Conservation (phyloP, 2,329 filamentous ascomycete species). For the Beauveria asiatica region DNA sequence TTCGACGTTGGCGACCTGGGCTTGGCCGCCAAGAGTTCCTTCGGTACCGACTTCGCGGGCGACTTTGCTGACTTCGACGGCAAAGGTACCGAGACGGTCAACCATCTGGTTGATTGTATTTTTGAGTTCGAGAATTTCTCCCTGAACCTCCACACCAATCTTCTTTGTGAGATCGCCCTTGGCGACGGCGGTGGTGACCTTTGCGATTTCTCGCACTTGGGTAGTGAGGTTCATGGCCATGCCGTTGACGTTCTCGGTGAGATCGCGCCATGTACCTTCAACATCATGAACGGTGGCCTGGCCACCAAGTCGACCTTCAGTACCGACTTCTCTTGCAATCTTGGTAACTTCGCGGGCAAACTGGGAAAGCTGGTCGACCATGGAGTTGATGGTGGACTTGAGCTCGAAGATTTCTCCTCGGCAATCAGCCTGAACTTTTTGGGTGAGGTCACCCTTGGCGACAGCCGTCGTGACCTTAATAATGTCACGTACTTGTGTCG, state of each 20-base stretch:
- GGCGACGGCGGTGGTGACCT: slow-evolving; percentile 91
- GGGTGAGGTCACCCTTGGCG: slow-evolving; percentile 81
- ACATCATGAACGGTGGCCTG: slow-evolving; percentile 95
- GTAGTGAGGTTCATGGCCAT: slow-evolving; percentile 99
- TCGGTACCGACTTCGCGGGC: slow-evolving; percentile 95
- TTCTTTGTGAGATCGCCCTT: slow-evolving; percentile 92
- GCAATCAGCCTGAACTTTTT: slow-evolving; percentile 90
- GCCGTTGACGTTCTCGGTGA: slow-evolving; percentile 93
- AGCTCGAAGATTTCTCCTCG: slow-evolving; percentile 88
- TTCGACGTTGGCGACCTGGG: slow-evolving; percentile 87
- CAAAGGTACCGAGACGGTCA: slow-evolving; percentile 90
- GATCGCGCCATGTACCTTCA: slow-evolving; percentile 91
- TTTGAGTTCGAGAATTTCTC: slow-evolving; percentile 91
- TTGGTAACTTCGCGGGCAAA: slow-evolving; percentile 96
- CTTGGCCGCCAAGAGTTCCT: slow-evolving; percentile 87
- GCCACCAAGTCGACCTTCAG: slow-evolving; percentile 85
- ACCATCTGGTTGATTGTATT: slow-evolving; percentile 99
- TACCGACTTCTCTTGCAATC: slow-evolving; percentile 92
- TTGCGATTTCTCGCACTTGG: slow-evolving; percentile 94
- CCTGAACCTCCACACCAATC: slow-evolving; percentile 86
- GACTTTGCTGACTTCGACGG: slow-evolving; percentile 91
- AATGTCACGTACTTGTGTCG: slow-evolving; percentile 88
- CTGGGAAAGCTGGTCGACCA: slow-evolving; percentile 96
- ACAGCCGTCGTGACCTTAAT: slow-evolving; percentile 70
- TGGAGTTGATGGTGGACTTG: slow-evolving; percentile 97